Evolutionary conservation across 306 rosid genomes (phyloP).

Genomic region (Rubus parviflorus): DNA sequence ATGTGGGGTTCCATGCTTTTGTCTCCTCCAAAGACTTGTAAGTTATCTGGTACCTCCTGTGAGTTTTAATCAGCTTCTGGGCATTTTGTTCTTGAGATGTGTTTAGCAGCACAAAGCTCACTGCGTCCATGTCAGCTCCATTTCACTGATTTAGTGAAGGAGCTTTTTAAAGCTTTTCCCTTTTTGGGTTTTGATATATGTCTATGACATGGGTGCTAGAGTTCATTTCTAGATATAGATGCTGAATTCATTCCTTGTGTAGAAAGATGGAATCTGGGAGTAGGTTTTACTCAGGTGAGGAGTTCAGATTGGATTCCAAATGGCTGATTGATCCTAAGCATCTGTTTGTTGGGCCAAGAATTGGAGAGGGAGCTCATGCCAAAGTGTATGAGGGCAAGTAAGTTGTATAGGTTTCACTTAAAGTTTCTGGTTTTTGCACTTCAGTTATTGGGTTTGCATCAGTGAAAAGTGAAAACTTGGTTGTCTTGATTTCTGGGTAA

Average conservation of each 20-base stretch:
- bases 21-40: slow-evolving; percentile 50
- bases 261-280: slow-evolving; percentile 79
- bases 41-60: slow-evolving; percentile 38
- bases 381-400: slow-evolving; percentile 95
- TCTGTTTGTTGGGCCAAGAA: slow-evolving; percentile 80
- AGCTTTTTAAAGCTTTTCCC: slow-evolving; percentile 27
- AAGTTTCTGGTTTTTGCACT: slow-evolving; percentile 14
- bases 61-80: slow-evolving; percentile 49
- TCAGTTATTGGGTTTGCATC: slow-evolving; percentile 15
- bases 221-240: slow-evolving; percentile 32
- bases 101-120: slow-evolving; percentile 48
- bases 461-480: slow-evolving; percentile 12
- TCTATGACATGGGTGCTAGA: slow-evolving; percentile 19
- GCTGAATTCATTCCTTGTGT: slow-evolving; percentile 22
- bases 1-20: slow-evolving; percentile 73
- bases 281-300: slow-evolving; percentile 71
- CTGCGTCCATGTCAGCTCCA: slow-evolving; percentile 57
- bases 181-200: slow-evolving; percentile 38
- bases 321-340: slow-evolving; percentile 83
- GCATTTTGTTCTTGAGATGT: slow-evolving; percentile 59
- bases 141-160: slow-evolving; percentile 28
- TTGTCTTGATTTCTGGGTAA: slow-evolving; percentile 33
- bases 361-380: slow-evolving; percentile 98
- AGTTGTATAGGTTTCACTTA: slow-evolving; percentile 28
- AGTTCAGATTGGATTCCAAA: slow-evolving; percentile 74